Evolutionary conservation across 2,329 filamentous ascomycete genomes (phyloP).

Genomic region (Sodiomyces alkalinus): DNA sequence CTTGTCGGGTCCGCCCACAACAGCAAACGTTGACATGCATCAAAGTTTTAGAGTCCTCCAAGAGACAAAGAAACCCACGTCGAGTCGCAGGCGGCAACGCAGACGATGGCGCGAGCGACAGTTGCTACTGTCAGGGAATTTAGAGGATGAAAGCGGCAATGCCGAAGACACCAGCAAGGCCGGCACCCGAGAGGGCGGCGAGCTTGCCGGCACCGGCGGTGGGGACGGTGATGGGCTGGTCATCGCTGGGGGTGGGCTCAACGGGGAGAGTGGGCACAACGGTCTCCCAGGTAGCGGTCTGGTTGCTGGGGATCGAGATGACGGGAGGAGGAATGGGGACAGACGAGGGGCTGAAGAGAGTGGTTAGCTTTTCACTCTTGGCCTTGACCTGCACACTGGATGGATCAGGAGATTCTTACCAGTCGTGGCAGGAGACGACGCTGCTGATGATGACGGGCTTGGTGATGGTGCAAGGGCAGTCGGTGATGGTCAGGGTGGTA

Average conservation of each 20-base stretch:
- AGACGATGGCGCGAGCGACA: slow-evolving; percentile 7
- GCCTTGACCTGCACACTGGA: too few relatives aligned
- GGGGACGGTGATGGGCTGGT: slow-evolving; percentile 21
- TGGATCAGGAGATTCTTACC: too few relatives aligned
- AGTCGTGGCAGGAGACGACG: slow-evolving; percentile 36
- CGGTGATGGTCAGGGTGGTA: slow-evolving; percentile 55
- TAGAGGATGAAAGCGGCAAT: slow-evolving; percentile 44
- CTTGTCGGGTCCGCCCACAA: too few relatives aligned
- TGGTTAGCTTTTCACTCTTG: slow-evolving; percentile 2
- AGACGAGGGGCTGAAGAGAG: background rate
- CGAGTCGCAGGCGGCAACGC: background rate
- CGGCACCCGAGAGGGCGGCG: slow-evolving; percentile 40
- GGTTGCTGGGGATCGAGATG: slow-evolving; percentile 13
- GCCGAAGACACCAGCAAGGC: slow-evolving; percentile 44
- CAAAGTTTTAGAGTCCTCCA: too few relatives aligned
- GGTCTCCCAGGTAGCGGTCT: slow-evolving; percentile 15
- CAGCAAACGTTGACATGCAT: too few relatives aligned
- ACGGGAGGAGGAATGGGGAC: slow-evolving; percentile 9
- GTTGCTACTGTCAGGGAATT: slow-evolving; percentile 25
- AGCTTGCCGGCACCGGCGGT: slow-evolving; percentile 42
- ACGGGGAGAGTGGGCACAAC: slow-evolving; percentile 15
- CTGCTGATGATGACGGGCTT: slow-evolving; percentile 39
- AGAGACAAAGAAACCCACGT: too few relatives aligned
- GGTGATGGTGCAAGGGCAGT: slow-evolving; percentile 57
- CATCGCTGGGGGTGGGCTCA: slow-evolving; percentile 12